A percentile compares a stretch with the other conserved stretches of the same genome.
Conservation (phyloP, 805 yeast species). For the Candida glaebosa region DNA sequence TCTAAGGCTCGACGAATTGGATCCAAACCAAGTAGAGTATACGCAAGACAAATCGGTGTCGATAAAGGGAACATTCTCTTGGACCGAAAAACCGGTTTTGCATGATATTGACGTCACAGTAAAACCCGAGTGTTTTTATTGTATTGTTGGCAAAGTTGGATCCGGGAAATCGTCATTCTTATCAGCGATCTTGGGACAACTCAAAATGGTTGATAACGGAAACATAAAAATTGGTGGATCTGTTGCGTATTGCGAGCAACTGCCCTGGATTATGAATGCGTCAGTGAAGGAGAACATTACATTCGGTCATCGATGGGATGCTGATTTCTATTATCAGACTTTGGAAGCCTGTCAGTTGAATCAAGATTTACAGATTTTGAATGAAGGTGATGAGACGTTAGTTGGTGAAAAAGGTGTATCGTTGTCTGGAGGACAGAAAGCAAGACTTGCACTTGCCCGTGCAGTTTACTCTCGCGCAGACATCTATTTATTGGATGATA, state of each 20-base stretch:
- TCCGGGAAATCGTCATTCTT: slow-evolving; percentile 62
- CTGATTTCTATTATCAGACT: slow-evolving; percentile 38
- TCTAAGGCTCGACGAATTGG: slow-evolving; percentile 45
- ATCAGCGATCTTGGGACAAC: slow-evolving; percentile 52
- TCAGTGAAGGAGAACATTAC: slow-evolving; percentile 49
- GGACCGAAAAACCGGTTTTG: slow-evolving; percentile 17
- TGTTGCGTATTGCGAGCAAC: slow-evolving; percentile 61
- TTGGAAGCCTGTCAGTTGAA: slow-evolving; percentile 47
- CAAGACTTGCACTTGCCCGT: slow-evolving; percentile 62
- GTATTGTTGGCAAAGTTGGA: slow-evolving; percentile 67
- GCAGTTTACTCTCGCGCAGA: slow-evolving; percentile 64
- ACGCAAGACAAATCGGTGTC: slow-evolving; percentile 40
- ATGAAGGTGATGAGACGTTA: slow-evolving; percentile 52
- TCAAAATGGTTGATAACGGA: slow-evolving; percentile 20
- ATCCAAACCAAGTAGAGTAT: slow-evolving; percentile 24
- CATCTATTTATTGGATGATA: slow-evolving; percentile 59
- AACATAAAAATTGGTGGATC: slow-evolving; percentile 30
- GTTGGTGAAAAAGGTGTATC: slow-evolving; percentile 64
- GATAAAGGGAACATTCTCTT: slow-evolving; percentile 11
- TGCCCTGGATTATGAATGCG: slow-evolving; percentile 52
- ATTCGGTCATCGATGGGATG: slow-evolving; percentile 47
- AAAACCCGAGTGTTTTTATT: slow-evolving; percentile 49
- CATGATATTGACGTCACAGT: slow-evolving; percentile 47
- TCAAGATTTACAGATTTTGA: slow-evolving; percentile 45
- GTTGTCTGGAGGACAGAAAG: slow-evolving; percentile 62